phyloP scores from a whole-genome alignment of 768 basidiomycete species.

The Hypholoma fasciculare region DNA sequence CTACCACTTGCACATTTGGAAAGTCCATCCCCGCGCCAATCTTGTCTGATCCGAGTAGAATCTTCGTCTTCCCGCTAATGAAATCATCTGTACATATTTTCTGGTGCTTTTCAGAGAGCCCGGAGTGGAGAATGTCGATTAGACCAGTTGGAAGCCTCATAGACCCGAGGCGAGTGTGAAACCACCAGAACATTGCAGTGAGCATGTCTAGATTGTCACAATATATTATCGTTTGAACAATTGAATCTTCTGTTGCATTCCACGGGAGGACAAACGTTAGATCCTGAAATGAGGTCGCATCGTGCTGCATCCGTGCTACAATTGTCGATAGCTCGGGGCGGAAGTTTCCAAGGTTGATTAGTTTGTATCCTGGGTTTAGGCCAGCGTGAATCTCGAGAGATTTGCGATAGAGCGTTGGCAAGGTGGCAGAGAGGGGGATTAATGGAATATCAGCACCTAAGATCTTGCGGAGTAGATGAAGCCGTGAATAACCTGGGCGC shows the following conservation, averaged over 20 bases:
- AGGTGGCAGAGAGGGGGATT: conserved; percentile 16
- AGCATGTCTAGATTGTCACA: conserved; percentile 17
- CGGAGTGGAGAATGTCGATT: conserved; percentile 20
- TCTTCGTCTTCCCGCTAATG: conserved; percentile 7
- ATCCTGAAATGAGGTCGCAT: too few species aligned
- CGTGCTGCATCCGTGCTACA: too few species aligned
- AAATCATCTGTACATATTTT: conserved; percentile 14
- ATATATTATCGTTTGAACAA: conserved; percentile 14
- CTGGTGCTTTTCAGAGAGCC: conserved; percentile 19
- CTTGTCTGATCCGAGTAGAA: conserved; percentile 19
- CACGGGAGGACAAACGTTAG: conserved; percentile 18
- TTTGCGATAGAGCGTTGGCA: too few species aligned
- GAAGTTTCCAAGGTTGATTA: too few species aligned
- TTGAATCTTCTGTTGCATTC: neutral
- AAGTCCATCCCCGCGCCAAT: conserved; percentile 23
- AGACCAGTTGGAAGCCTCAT: conserved; percentile 7
- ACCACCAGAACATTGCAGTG: conserved; percentile 24
- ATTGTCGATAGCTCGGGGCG: too few species aligned
- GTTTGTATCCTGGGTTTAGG: too few species aligned
- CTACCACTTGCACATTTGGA: conserved; percentile 11
- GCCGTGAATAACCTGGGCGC: conserved; percentile 12
- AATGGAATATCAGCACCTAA: conserved; percentile 13
- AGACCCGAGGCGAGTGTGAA: neutral
- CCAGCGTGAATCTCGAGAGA: too few species aligned
- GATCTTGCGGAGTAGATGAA: conserved; percentile 12